A percentile compares a stretch with the other conserved stretches of the same genome.
phyloP scores from a whole-genome alignment of 805 yeast genomes.

The Kodamaea kakaduensis region DNA sequence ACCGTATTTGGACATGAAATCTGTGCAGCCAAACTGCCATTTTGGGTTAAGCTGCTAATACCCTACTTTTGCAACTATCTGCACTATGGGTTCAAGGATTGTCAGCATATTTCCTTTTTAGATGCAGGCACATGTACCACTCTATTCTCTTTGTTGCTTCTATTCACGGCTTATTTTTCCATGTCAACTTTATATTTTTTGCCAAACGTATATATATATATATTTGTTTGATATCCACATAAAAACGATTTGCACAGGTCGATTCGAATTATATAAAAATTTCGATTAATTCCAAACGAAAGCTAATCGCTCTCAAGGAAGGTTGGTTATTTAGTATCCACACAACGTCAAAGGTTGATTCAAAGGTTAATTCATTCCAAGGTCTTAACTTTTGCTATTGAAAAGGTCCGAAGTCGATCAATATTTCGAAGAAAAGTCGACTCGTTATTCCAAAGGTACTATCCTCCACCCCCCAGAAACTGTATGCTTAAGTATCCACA shows the following conservation, averaged over 20 bases:
- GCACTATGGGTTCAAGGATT: neutral
- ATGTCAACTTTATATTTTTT: constrained; percentile 1
- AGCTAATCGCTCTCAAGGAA: too few relatives aligned
- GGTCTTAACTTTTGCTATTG: too few relatives aligned
- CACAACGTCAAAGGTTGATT: too few relatives aligned
- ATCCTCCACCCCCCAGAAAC: constrained; percentile 2
- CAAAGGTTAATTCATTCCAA: too few relatives aligned
- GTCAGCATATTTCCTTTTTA: constrained; percentile 1
- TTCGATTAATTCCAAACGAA: too few relatives aligned
- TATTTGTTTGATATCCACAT: neutral
- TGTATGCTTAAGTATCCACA: constrained; percentile 16
- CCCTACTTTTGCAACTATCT: constrained; percentile 1
- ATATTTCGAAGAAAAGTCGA: too few relatives aligned
- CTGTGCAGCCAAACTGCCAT: constrained; percentile 4
- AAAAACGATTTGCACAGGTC: too few relatives aligned
- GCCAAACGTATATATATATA: neutral
- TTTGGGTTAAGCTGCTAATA: neutral
- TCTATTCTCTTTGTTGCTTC: neutral
- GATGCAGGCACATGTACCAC: neutral
- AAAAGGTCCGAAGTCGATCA: too few relatives aligned
- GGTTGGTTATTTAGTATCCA: too few relatives aligned
- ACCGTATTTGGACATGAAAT: constrained; percentile 3
- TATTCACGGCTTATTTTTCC: neutral
- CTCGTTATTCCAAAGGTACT: too few relatives aligned
- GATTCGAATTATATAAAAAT: too few relatives aligned